Evolutionary conservation across 1,284 basidiomycete genomes (phyloP), one percentile per base, ranked within the genome.

Genomic region (Ganoderma resinaceum): DNA sequence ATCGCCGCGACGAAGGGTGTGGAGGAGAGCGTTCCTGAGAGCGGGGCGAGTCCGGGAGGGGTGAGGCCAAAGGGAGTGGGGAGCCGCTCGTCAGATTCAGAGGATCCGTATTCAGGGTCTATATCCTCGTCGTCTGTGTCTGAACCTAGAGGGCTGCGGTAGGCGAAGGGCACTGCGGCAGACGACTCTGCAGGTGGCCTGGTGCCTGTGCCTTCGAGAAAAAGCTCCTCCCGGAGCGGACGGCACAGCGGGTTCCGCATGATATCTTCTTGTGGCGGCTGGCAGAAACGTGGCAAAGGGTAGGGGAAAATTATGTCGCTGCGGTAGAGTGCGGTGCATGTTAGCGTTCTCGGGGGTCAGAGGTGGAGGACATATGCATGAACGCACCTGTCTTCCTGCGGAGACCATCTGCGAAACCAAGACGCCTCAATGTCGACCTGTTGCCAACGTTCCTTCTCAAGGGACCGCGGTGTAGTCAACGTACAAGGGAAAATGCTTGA

Each of bases 371-470:
- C 0, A 53, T 49, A 26, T 67, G 64, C 46, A 49, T 62, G 40
- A 61, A 83, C 86, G 35, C 33, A 72, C 72, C 31, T 35, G 23
- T 69, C 76, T 62, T 84, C 84, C 1, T 74, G 77, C 0, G 80
- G 80, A 1, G 73, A 76, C 85, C 85, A 91, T 2, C 75, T 77
- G 2, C 78, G 76, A 79, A 91, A 91, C 89, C 89, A 92, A 6
- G 72, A 67, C 2, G 84, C 81, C 40, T 84, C 75, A 8, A 91
- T 81, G 49, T 85, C 78, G 52, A 89, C 82, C 3, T 84, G 81
- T 69, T 89, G 89, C 91, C 91, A 92, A 83, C 85, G 83, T n/a
- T 79, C 69, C 72, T 86, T 86, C 76, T 85, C 79, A 3, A 86
- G 80, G 26, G 80, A 76, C 29, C 85, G 77, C 0, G 80, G 84